Evolutionary conservation across 768 basidiomycete genomes (phyloP).

Genomic region (Scleroderma bovista): DNA sequence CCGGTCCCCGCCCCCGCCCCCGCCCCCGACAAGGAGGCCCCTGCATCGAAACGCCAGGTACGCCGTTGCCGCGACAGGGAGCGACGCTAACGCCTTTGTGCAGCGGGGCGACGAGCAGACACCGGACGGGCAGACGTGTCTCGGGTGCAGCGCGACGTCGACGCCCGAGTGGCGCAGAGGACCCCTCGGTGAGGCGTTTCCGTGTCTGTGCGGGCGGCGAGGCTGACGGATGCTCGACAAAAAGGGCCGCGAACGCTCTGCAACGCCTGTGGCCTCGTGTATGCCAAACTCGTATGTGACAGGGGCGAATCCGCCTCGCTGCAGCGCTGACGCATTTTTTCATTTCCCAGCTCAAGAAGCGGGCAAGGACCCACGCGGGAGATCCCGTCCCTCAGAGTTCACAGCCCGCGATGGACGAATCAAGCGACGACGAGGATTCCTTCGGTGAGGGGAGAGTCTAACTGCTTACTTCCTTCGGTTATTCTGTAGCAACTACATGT

Average conservation of each 20-base stretch:
- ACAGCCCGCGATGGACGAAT: conserved; percentile 26
- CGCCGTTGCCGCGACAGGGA: conserved; percentile 24
- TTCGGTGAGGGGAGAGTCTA: no score
- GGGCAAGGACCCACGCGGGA: conserved; percentile 23
- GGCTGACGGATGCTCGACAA: conserved; percentile 22
- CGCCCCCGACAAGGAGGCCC: conserved; percentile 27
- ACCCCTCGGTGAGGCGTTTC: conserved; percentile 71
- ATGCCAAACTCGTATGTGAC: conserved; percentile 73
- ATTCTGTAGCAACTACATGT: background rate
- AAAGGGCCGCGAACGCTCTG: conserved; percentile 77
- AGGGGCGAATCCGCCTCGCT: conserved; percentile 13
- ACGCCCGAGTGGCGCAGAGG: conserved; percentile 87
- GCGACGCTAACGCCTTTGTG: no score
- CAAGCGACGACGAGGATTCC: conserved; percentile 31
- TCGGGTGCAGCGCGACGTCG: conserved; percentile 77
- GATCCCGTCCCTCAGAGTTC: conserved; percentile 27
- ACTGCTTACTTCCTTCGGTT: no score
- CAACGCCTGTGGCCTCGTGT: conserved; percentile 83
- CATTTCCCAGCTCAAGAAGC: conserved; percentile 26
- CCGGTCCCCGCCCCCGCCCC: conserved; percentile 16
- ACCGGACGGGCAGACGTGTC: conserved; percentile 66
- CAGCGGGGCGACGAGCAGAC: conserved; percentile 39
- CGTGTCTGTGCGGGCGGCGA: no score
- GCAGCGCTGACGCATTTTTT: conserved; percentile 19
- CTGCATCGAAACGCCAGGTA: conserved; percentile 30